Conservation (phyloP, 169 alveolate species). For the Plasmodium ovale region DNA sequence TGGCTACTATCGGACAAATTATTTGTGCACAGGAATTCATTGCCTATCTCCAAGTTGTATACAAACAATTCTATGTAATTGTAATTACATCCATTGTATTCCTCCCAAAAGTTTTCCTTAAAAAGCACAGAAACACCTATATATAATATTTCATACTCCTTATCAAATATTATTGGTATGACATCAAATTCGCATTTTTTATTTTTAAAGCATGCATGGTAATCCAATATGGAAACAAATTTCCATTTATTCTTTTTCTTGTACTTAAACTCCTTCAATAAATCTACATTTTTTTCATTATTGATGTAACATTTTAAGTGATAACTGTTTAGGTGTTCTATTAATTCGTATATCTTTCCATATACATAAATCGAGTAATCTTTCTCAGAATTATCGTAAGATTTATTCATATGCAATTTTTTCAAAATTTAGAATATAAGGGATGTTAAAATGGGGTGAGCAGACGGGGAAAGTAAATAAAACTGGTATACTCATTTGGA, state of each 20-base stretch:
- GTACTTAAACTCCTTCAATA: conserved; percentile 60
- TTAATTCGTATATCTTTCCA: conserved; percentile 47
- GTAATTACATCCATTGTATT: conserved; percentile 34
- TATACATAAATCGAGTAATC: conserved; percentile 61
- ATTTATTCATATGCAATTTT: conserved; percentile 8
- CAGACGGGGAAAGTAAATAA: not conserved
- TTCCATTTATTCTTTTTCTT: conserved; percentile 22
- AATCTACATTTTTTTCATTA: conserved; percentile 67
- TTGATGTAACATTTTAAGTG: conserved; percentile 50
- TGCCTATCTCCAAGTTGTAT: not conserved
- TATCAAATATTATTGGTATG: conserved; percentile 49
- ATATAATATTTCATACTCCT: conserved; percentile 59
- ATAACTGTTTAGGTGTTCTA: conserved; percentile 48
- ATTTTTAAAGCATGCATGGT: conserved; percentile 40
- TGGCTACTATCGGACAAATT: not conserved
- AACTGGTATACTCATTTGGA: not conserved
- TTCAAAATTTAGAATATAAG: not conserved
- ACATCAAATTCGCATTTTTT: conserved; percentile 51
- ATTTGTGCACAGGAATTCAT: not conserved
- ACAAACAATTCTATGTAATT: conserved; percentile 59
- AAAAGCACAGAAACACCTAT: conserved; percentile 63
- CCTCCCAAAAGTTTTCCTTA: conserved; percentile 32
- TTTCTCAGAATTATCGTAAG: not conserved
- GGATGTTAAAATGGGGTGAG: not conserved
- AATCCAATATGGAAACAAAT: conserved; percentile 47